phyloP scores from a whole-genome alignment of 768 basidiomycete genomes.

The Rickenella mellea region DNA sequence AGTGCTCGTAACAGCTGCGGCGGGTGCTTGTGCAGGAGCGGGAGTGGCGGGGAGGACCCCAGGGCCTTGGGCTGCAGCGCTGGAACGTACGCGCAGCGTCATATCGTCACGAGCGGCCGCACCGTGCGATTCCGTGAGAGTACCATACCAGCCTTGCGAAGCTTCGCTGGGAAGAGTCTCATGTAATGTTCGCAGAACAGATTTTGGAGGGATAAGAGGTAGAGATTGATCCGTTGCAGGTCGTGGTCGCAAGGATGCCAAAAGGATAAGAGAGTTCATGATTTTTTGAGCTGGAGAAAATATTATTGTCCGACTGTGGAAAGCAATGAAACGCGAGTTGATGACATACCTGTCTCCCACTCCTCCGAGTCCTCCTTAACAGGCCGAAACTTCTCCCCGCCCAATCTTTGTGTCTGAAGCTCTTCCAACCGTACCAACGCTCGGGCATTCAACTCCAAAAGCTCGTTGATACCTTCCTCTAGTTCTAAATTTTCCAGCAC shows the following conservation, averaged over 20 bases:
- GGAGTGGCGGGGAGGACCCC: constrained; percentile 22
- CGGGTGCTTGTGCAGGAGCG: constrained; percentile 17
- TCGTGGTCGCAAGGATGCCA: constrained; percentile 67
- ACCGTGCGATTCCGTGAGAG: constrained; percentile 44
- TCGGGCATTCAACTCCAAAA: constrained; percentile 54
- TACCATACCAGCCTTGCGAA: constrained; percentile 66
- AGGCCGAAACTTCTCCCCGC: constrained; percentile 31
- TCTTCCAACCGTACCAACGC: constrained; percentile 58
- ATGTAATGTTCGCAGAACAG: constrained; percentile 62
- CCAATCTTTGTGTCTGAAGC: constrained; percentile 51
- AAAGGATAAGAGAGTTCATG: constrained; percentile 53
- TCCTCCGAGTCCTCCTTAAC: constrained; percentile 70
- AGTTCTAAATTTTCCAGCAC: constrained; percentile 53
- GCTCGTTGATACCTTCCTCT: constrained; percentile 58
- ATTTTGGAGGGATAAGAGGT: constrained; percentile 52
- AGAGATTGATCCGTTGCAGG: constrained; percentile 28
- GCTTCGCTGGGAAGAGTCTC: constrained; percentile 54
- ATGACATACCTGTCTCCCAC: constrained; percentile 65
- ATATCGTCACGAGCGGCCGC: constrained; percentile 67
- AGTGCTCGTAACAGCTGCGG: constrained; percentile 23
- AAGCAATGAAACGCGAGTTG: constrained; percentile 2
- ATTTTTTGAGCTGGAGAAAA: constrained; percentile 55
- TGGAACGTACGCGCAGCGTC: constrained; percentile 53
- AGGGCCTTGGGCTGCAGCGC: constrained; percentile 15
- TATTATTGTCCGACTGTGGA: constrained; percentile 3